Base-by-base conservation (phyloP, 257 asterid species). In the Primulina huaijiensis region DNA sequence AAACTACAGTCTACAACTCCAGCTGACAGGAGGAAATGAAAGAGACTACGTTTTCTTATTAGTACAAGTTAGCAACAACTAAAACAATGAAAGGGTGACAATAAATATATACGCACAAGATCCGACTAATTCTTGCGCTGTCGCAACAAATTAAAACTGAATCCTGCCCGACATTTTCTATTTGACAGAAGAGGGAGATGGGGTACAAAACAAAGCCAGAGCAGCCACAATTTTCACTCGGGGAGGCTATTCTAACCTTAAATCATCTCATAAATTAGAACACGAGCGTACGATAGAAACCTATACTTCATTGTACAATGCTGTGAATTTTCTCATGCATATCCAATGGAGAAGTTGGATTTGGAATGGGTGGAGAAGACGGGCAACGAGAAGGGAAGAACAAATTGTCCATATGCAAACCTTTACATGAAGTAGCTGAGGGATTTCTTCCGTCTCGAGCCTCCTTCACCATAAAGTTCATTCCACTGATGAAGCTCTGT, bases 391-490 rank as follows among this genome's bases (percentile, higher is more conserved):
- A 19, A 14, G 7, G 12, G 5, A 7, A 33, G 21, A 65, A 23
- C 34, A 20, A 65, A 21, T 65, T 65, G 58, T 65, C 43, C 70
- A 65, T 31, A 25, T 40, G 60, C 52, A 61, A 33, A 35, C 46
- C 77, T 63, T 83, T 81, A 81, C 87, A 84, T 79, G 81, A 84
- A 84, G 74, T 82, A 84, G 81, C 85, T 81, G 33, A 84, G 81
- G 7, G 83, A 77, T 67, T 64, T 79, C 76, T 84, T 84, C 79
- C 74, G 78, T 72, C 84, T 77, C 11, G 89, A 84, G 31, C 89
- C 84, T 30, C 86, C 86, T 75, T 84, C 89, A 46, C 85, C 89
- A 40, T 84, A 81, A 30, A 81, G 79, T 64, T 82, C 87, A 60
- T 84, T 82, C 89, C 89, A 84, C 14, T 84, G 87, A 61, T 75